Evolutionary conservation across 2,329 filamentous ascomycete genomes (phyloP).

Genomic region (Thelonectria rubi): DNA sequence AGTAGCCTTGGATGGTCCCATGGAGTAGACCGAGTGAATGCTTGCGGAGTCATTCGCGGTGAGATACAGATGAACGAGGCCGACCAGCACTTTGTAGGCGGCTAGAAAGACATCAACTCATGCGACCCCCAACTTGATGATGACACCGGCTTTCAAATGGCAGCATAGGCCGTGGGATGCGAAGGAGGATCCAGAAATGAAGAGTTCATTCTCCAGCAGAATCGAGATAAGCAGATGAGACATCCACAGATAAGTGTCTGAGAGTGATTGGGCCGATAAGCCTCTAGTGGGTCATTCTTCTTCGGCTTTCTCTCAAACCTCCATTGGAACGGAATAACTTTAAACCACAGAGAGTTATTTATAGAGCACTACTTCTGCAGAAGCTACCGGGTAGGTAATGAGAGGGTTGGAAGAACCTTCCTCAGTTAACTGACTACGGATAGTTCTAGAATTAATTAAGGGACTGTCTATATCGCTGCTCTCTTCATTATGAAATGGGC

Average conservation of each 20-base stretch:
- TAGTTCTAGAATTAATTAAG: too few species aligned
- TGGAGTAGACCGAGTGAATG: not conserved
- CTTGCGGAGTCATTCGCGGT: not conserved
- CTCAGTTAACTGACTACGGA: too few species aligned
- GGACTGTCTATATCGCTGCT: too few species aligned
- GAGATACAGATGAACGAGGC: not conserved
- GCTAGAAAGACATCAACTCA: not conserved
- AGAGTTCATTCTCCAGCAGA: not conserved
- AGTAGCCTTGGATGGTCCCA: not conserved
- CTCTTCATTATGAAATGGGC: too few species aligned
- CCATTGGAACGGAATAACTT: too few species aligned
- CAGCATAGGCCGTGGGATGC: not conserved
- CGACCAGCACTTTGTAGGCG: not conserved
- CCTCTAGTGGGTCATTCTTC: too few species aligned
- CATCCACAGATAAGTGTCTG: not conserved
- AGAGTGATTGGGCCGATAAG: not conserved
- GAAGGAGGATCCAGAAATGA: not conserved
- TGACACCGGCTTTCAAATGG: not conserved
- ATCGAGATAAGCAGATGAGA: not conserved
- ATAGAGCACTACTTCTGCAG: too few species aligned
- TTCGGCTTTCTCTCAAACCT: too few species aligned
- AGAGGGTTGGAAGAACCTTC: too few species aligned
- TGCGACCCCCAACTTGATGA: not conserved
- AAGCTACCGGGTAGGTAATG: too few species aligned
- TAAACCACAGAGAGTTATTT: too few species aligned